Evolutionary conservation across 331 rosid species (phyloP), one percentile per base, ranked within the genome.

Genomic region (Malus hybrid): DNA sequence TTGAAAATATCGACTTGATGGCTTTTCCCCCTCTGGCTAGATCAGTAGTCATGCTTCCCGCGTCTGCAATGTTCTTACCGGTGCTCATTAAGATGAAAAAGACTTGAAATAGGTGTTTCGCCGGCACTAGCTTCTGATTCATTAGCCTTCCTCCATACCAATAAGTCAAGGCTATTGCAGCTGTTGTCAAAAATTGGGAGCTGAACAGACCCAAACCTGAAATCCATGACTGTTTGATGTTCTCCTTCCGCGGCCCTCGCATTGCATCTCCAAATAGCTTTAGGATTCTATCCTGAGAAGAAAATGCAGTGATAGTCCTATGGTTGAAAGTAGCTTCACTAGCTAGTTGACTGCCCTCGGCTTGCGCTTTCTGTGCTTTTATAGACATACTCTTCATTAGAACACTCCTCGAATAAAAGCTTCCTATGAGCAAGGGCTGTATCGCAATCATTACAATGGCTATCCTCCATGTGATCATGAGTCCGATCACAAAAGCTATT

Each of bases 71-170:
- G 77, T 80, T 87, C 79, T 85, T 87, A 8, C 92, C 89, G 7
- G 93, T 88, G 28, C 91, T 83, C 90, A 92, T 88, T 78, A 90
- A 79, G 83, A 92, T 65, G 70, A 92, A 88, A 77, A 88, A 90
- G 60, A 76, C 89, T 81, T 90, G 96, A 74, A 89, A 84, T 19
- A 90, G 80, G 10, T 85, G 82, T 32, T 86, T 85, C 16, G 92
- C 39, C 10, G 79, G 75, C 28, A 90, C 81, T 7, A 76, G 50
- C 2, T 71, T 68, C 56, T 68, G 68, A 75, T 88, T 85, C 57
- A 88, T 57, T 16, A 92, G 80, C 83, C 86, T 76, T 31, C 97
- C 93, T 69, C 96, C 97, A 61, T 90, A 92, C 97, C 97, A 90
- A 72, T 88, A 85, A 7, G 93, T 88, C 57, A 92, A 69, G 60